phyloP scores from a whole-genome alignment of 2,329 filamentous ascomycete species.

The Neopestalotiopsis clavispora region DNA sequence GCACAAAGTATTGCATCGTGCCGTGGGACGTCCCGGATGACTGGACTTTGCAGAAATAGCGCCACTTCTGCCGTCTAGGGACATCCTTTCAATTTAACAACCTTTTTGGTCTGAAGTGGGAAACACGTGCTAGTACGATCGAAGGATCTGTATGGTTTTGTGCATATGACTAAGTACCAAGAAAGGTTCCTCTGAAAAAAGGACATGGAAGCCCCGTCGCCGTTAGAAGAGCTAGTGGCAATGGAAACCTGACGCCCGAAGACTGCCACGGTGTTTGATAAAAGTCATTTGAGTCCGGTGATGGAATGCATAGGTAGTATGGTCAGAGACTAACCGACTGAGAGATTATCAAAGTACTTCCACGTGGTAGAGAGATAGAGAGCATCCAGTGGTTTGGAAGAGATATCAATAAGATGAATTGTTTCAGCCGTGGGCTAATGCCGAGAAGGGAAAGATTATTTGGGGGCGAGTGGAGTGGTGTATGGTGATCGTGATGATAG shows the following conservation, averaged over 20 bases:
- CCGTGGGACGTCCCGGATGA: neutral
- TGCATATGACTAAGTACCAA: neutral
- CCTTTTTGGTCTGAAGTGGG: neutral
- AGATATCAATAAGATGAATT: constrained; percentile 1
- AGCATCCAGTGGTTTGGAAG: neutral
- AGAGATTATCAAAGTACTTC: neutral
- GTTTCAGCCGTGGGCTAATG: constrained; percentile 6
- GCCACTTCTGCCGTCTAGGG: neutral
- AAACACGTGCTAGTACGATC: neutral
- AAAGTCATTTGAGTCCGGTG: neutral
- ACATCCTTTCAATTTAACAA: neutral
- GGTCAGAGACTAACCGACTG: no score
- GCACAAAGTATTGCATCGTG: neutral
- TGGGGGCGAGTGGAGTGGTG: neutral
- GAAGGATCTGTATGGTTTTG: neutral
- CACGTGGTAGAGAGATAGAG: neutral
- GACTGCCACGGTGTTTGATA: neutral
- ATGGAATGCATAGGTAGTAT: no score
- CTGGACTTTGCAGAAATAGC: neutral
- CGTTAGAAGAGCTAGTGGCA: neutral
- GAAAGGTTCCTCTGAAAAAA: neutral
- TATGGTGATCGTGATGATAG: neutral
- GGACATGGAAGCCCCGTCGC: constrained; percentile 5
- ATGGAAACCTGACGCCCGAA: neutral
- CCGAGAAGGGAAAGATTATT: neutral